A percentile compares a stretch with the other conserved stretches of the same genome.
These are phyloP conservation scores for Candida ponderosae DNA, from an alignment of 805 yeast genomes.

Conservation along the genomic window DNA sequence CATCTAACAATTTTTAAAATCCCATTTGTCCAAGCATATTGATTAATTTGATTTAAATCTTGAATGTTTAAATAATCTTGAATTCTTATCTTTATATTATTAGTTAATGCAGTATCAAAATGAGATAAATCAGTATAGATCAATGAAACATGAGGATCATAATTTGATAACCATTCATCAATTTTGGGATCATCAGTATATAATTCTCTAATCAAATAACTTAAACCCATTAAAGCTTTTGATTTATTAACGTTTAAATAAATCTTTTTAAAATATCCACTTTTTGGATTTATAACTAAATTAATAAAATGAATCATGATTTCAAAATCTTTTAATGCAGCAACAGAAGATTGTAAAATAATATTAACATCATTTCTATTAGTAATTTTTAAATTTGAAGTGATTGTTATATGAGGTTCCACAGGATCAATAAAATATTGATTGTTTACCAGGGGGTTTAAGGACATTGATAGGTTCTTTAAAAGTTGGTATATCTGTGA, in stretches of 20 bases:
- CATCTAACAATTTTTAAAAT: slow-evolving; percentile 55
- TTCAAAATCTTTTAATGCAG: slow-evolving; percentile 33
- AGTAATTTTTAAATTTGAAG: slow-evolving; percentile 47
- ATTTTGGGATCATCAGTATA: slow-evolving; percentile 39
- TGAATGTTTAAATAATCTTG: slow-evolving; percentile 49
- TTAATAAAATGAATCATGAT: slow-evolving; percentile 9
- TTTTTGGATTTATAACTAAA: slow-evolving; percentile 9
- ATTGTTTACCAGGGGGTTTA: slow-evolving; percentile 39
- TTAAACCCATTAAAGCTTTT: slow-evolving; percentile 24
- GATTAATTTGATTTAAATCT: slow-evolving; percentile 14
- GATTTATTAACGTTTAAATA: slow-evolving; percentile 13
- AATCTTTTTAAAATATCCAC: slow-evolving; percentile 16
- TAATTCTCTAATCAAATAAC: slow-evolving; percentile 44
- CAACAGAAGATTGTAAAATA: slow-evolving; percentile 48
- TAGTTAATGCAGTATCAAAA: slow-evolving; percentile 56
- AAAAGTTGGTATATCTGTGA: slow-evolving; percentile 49
- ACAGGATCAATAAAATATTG: slow-evolving; percentile 55
- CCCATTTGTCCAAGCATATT: slow-evolving; percentile 55
- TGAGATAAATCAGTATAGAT: slow-evolving; percentile 61
- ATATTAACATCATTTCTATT: slow-evolving; percentile 49
- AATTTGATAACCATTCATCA: slow-evolving; percentile 24
- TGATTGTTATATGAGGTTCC: slow-evolving; percentile 73
- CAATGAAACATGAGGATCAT: slow-evolving; percentile 65
- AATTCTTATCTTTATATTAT: slow-evolving; percentile 56
- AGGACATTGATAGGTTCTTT: slow-evolving; percentile 50